These are phyloP conservation scores for Wickerhamiella alocasiicola DNA, from an alignment of 805 yeast species.

Conservation along the genomic window DNA sequence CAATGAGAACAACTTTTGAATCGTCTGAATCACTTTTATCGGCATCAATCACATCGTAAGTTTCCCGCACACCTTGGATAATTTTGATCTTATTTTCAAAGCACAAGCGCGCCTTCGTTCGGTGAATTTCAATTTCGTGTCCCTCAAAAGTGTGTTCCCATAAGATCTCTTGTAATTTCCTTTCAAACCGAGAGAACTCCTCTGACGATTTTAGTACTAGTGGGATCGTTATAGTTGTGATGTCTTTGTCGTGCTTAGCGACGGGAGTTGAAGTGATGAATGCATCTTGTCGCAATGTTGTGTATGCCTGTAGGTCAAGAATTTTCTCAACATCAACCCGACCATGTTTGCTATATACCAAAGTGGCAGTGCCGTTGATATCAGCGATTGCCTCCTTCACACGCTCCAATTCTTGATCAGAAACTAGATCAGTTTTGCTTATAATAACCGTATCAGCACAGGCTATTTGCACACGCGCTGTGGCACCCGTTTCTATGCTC, in stretches of 20 bases:
- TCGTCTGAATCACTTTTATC: slow-evolving; percentile 25
- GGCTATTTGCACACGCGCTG: slow-evolving; percentile 84
- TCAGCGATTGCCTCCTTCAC: slow-evolving; percentile 33
- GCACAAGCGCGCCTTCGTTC: slow-evolving; percentile 67
- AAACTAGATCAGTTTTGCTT: slow-evolving; percentile 59
- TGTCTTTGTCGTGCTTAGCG: slow-evolving; percentile 21
- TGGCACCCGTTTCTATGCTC: slow-evolving; percentile 52
- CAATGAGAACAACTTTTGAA: slow-evolving; percentile 64
- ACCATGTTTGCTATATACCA: slow-evolving; percentile 61
- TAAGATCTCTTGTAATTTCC: slow-evolving; percentile 53
- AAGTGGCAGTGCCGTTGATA: slow-evolving; percentile 60
- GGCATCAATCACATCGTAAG: slow-evolving; percentile 62
- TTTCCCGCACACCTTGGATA: slow-evolving; percentile 86
- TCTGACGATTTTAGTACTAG: slow-evolving; percentile 32
- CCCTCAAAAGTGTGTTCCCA: slow-evolving; percentile 54
- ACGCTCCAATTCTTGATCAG: slow-evolving; percentile 20
- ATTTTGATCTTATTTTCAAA: slow-evolving; percentile 35
- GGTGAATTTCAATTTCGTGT: slow-evolving; percentile 51
- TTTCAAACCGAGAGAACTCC: slow-evolving; percentile 39
- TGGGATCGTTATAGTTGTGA: slow-evolving; percentile 40
- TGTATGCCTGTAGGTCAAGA: slow-evolving; percentile 66
- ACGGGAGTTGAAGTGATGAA: slow-evolving; percentile 6
- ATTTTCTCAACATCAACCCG: slow-evolving; percentile 53
- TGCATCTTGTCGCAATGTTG: not conserved
- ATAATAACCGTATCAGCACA: slow-evolving; percentile 72